Percentiles rank a stretch among this genome's conserved stretches.
phyloP scores from a whole-genome alignment of 139 green algal species.

The Picochlorum sp. region DNA sequence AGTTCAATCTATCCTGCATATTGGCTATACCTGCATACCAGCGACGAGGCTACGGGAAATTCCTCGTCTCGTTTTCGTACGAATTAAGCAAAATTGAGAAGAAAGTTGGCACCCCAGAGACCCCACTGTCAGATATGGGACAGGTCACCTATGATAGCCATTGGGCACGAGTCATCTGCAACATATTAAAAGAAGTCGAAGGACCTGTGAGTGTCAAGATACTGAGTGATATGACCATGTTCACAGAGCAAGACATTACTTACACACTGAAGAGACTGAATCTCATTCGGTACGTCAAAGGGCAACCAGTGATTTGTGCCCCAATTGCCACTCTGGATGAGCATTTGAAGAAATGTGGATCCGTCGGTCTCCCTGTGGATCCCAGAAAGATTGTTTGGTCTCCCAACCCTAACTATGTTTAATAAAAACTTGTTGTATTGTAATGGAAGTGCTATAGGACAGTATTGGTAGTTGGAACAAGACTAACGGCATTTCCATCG shows the following conservation, averaged over 20 bases:
- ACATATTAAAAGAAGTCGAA: slow-evolving; percentile 66
- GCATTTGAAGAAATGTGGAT: slow-evolving; percentile 64
- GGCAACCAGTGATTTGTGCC: slow-evolving; percentile 54
- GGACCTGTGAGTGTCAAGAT: slow-evolving; percentile 81
- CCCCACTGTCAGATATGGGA: slow-evolving; percentile 88
- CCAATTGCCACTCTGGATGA: slow-evolving; percentile 38
- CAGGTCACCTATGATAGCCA: slow-evolving; percentile 84
- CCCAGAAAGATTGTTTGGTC: slow-evolving; percentile 65
- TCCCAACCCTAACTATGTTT: slow-evolving; percentile 31
- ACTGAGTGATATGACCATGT: slow-evolving; percentile 77
- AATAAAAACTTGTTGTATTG: slow-evolving; percentile 1
- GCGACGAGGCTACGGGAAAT: slow-evolving; percentile 95
- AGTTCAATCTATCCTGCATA: slow-evolving; percentile 98
- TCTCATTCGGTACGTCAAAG: slow-evolving; percentile 85
- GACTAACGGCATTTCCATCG: too few species aligned
- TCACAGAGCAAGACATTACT: slow-evolving; percentile 91
- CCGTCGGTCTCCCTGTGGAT: slow-evolving; percentile 46
- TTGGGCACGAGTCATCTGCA: slow-evolving; percentile 85
- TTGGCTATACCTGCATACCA: slow-evolving; percentile 91
- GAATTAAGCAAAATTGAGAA: slow-evolving; percentile 91
- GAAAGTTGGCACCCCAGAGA: slow-evolving; percentile 94
- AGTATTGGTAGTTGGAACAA: too few species aligned
- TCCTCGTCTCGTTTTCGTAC: slow-evolving; percentile 94
- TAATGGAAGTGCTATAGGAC: too few species aligned
- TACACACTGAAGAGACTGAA: slow-evolving; percentile 71